phyloP scores from a whole-genome alignment of 129 eudicot species.

The Tagetes patula region DNA sequence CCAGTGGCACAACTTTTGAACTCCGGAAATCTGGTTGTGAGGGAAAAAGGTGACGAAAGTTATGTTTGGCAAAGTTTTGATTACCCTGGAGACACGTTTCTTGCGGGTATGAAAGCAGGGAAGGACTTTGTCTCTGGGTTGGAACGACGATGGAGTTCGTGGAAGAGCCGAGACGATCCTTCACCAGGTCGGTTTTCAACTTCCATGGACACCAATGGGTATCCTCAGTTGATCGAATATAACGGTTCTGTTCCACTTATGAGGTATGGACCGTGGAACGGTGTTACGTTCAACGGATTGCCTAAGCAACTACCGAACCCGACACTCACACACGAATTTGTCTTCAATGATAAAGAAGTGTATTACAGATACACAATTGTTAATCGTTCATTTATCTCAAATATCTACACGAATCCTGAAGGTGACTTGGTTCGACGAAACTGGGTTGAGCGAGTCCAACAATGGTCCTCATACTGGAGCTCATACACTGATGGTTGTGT shows the following conservation, averaged over 20 bases:
- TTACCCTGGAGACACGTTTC: conserved; percentile 25
- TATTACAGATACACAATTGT: conserved; percentile 1
- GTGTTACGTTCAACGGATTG: conserved; percentile 30
- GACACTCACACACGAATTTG: conserved; percentile 8
- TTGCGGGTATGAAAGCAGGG: conserved; percentile 38
- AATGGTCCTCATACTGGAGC: not conserved
- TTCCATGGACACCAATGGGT: conserved; percentile 30
- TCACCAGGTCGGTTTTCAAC: conserved; percentile 20
- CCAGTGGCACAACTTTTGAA: conserved; percentile 32
- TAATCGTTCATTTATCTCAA: not conserved
- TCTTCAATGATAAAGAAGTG: conserved; percentile 28
- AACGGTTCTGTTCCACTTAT: not conserved
- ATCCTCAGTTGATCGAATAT: conserved; percentile 21
- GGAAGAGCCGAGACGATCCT: conserved; percentile 37
- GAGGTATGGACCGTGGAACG: conserved; percentile 44
- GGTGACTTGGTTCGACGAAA: not conserved
- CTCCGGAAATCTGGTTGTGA: conserved; percentile 34
- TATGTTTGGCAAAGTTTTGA: conserved; percentile 43
- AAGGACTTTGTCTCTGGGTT: conserved; percentile 22
- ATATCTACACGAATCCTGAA: not conserved
- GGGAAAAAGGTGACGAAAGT: conserved; percentile 4
- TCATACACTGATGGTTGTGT: conserved; percentile 3
- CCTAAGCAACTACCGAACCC: conserved; percentile 6
- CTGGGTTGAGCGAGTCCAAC: conserved; percentile 13
- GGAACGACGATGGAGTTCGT: conserved; percentile 16